Conservation (phyloP, 768 basidiomycete species). For the Rhodotorula sphaerocarpa region DNA sequence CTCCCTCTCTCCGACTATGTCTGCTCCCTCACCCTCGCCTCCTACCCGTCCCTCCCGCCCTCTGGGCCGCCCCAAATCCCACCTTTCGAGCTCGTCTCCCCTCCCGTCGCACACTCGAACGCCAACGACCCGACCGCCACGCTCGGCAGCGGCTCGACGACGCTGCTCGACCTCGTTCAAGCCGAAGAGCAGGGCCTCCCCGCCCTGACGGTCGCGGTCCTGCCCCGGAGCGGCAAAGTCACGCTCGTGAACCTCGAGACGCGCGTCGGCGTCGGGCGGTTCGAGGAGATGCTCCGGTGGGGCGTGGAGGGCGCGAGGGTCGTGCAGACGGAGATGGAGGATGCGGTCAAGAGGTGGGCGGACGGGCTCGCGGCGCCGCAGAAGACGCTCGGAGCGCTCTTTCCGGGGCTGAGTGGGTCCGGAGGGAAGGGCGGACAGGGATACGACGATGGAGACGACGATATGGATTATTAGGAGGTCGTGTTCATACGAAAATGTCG, state of each 20-base stretch:
- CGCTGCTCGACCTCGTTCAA: conserved; percentile 76
- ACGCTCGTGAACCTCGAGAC: conserved; percentile 90
- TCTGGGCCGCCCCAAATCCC: conserved; percentile 43
- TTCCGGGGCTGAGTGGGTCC: conserved; percentile 1
- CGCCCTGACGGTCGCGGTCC: conserved; percentile 73
- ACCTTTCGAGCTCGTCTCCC: conserved; percentile 42
- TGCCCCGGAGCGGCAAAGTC: conserved; percentile 62
- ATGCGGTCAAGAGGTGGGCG: conserved; percentile 19
- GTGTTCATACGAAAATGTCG: too few relatives aligned
- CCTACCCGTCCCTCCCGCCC: conserved; percentile 53
- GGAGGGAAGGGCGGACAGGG: background rate
- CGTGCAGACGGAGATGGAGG: conserved; percentile 69
- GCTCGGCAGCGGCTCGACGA: conserved; percentile 46
- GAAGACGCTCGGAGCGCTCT: conserved; percentile 6
- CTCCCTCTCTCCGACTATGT: conserved; percentile 86
- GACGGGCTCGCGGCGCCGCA: conserved; percentile 14
- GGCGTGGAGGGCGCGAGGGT: conserved; percentile 69
- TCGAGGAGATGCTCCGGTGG: conserved; percentile 75
- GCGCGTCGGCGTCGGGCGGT: conserved; percentile 80
- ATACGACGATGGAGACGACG: conserved; percentile 12
- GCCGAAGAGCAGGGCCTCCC: conserved; percentile 89
- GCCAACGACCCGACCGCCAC: background rate
- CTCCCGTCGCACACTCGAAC: conserved; percentile 40
- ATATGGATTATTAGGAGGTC: conserved; percentile 21
- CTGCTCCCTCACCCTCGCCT: conserved; percentile 78